Conservation (phyloP, 23 red algal genomes). For the Agarophyton chilense region DNA sequence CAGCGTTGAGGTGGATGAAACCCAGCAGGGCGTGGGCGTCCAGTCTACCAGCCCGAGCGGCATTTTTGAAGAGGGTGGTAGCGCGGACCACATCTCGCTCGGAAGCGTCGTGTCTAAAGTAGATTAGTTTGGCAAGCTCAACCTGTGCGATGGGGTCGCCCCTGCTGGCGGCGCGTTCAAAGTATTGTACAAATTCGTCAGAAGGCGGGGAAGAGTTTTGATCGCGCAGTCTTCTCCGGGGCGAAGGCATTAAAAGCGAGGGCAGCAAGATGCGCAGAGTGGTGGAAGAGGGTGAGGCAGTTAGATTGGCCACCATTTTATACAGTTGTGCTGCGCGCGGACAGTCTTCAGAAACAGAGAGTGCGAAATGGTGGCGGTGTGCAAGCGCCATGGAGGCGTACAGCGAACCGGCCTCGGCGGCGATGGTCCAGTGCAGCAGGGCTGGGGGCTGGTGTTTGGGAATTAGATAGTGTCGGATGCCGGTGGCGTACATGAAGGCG, state of each 20-base stretch:
- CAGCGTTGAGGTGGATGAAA: constrained; percentile 57
- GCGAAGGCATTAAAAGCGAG: neutral
- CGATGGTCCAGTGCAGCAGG: constrained; percentile 69
- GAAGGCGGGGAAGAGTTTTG: neutral
- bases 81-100: constrained; percentile 34
- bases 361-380: constrained; percentile 35
- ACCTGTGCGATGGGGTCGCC: constrained; percentile 52
- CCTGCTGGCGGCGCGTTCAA: constrained; percentile 65
- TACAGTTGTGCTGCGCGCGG: constrained; percentile 45
- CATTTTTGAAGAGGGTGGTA: constrained; percentile 45
- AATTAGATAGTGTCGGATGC: constrained; percentile 4
- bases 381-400: constrained; percentile 73
- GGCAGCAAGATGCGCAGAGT: constrained; percentile 1
- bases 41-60: constrained; percentile 43
- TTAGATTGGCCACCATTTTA: constrained; percentile 17
- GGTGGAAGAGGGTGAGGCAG: neutral
- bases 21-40: constrained; percentile 71
- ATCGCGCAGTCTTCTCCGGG: neutral
- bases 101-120: constrained; percentile 35
- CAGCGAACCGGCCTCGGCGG: constrained; percentile 53
- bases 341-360: constrained; percentile 38
- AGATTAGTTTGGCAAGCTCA: constrained; percentile 59
- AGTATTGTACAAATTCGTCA: constrained; percentile 76
- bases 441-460: constrained; percentile 34
- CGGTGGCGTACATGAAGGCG: constrained; percentile 73